phyloP scores from a whole-genome alignment of 2,329 filamentous ascomycete genomes.

The Ceratocystis variospora region DNA sequence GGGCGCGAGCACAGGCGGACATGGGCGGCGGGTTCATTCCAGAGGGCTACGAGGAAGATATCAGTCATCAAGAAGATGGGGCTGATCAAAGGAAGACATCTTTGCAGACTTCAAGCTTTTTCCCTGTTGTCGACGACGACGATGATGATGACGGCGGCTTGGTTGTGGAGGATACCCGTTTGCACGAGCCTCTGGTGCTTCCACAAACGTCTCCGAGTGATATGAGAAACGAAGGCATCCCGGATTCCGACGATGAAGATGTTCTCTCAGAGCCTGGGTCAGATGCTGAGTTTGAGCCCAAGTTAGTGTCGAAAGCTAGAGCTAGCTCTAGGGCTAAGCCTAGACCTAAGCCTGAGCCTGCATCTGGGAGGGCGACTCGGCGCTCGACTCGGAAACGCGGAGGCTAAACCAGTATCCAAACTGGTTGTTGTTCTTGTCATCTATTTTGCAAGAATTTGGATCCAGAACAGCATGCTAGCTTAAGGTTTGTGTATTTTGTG shows the following conservation, averaged over 20 bases:
- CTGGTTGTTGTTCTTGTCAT: not conserved
- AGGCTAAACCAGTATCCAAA: not conserved
- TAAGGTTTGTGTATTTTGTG: not conserved
- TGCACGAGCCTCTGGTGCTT: not conserved
- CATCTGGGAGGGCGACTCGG: not conserved
- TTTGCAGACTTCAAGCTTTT: constrained; percentile 33
- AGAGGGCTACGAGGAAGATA: constrained; percentile 40
- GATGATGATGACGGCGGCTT: constrained; percentile 27
- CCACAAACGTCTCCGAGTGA: not conserved
- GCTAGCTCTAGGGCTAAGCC: not conserved
- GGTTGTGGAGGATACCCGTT: constrained; percentile 8
- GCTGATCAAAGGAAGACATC: constrained; percentile 15
- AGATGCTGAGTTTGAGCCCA: not conserved
- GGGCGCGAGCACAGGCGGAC: constrained; percentile 38
- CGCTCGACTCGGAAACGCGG: not conserved
- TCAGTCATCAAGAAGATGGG: constrained; percentile 26
- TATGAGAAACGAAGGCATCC: not conserved
- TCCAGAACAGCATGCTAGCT: too few relatives aligned
- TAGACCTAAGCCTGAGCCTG: not conserved
- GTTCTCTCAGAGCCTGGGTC: not conserved
- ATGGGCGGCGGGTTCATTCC: constrained; percentile 49
- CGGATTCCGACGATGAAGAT: not conserved
- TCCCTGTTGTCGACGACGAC: constrained; percentile 35
- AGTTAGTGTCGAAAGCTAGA: not conserved
- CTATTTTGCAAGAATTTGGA: not conserved